A percentile compares a stretch with the other conserved stretches of the same genome.
phyloP scores from a whole-genome alignment of 139 green algal species.

The Chlamydomonas incerta region DNA sequence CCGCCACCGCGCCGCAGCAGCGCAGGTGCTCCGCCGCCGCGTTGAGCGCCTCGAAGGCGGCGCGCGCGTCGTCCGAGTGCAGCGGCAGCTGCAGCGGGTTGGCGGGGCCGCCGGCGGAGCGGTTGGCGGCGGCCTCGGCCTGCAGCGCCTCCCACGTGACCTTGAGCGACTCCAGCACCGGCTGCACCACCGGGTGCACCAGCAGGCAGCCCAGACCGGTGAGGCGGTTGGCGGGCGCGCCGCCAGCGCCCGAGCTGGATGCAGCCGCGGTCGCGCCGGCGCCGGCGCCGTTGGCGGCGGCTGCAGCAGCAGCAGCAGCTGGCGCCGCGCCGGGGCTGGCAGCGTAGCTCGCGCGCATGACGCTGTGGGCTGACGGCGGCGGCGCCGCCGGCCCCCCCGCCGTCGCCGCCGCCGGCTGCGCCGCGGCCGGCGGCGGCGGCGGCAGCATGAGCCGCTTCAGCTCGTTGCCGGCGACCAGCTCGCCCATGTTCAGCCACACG shows the following conservation, averaged over 20 bases:
- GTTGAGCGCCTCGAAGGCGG: neutral
- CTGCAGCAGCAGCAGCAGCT: too few species aligned
- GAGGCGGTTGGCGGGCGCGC: neutral
- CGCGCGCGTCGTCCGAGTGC: neutral
- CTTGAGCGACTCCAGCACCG: slow-evolving; percentile 22
- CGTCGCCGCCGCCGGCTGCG: too few species aligned
- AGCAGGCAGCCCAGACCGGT: slow-evolving; percentile 22
- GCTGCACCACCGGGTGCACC: slow-evolving; percentile 26
- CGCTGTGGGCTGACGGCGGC: too few species aligned
- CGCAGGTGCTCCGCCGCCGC: neutral
- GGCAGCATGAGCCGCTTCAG: slow-evolving; percentile 9
- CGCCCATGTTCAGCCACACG: neutral
- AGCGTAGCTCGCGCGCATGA: too few species aligned
- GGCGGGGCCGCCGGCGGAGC: neutral
- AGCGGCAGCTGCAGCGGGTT: neutral
- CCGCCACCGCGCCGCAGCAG: neutral
- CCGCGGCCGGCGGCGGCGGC: neutral
- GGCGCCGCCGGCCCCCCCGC: too few species aligned
- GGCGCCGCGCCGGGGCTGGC: too few species aligned
- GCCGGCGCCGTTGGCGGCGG: too few species aligned
- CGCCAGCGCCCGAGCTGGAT: too few species aligned
- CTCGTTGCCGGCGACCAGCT: neutral
- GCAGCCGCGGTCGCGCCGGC: too few species aligned
- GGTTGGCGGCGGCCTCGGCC: neutral
- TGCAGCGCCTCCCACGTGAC: neutral